A percentile compares a stretch with the other conserved stretches of the same genome.
Conservation (phyloP, 768 basidiomycete species). For the Kwoniella sp. region DNA sequence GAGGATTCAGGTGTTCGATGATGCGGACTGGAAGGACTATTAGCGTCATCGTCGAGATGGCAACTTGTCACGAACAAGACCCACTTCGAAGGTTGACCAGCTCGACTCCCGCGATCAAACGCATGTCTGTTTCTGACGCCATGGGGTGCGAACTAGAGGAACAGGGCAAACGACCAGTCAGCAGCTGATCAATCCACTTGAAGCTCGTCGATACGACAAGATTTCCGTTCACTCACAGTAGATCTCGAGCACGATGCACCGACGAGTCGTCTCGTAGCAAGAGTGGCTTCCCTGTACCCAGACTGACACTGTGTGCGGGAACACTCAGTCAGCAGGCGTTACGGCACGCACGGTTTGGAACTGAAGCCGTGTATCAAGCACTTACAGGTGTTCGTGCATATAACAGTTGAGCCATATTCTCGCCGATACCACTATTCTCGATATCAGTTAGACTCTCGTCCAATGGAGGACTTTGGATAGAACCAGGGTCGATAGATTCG, state of each 20-base stretch:
- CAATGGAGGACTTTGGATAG: not conserved
- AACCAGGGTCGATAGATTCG: no score
- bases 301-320: slow-evolving; percentile 68
- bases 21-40: slow-evolving; percentile 70
- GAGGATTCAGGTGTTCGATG: slow-evolving; percentile 80
- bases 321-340: slow-evolving; percentile 10
- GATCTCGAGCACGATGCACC: slow-evolving; percentile 76
- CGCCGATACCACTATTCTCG: slow-evolving; percentile 73
- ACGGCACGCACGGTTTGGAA: not conserved
- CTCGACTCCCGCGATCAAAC: slow-evolving; percentile 83
- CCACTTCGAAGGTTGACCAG: slow-evolving; percentile 86
- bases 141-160: slow-evolving; percentile 66
- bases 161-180: no score
- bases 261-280: slow-evolving; percentile 86
- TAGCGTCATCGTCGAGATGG: not conserved
- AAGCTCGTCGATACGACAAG: no score
- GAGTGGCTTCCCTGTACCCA: slow-evolving; percentile 87
- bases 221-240: slow-evolving; percentile 60
- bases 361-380: no score
- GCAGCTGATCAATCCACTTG: not conserved
- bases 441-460: not conserved
- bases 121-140: slow-evolving; percentile 85
- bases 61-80: slow-evolving; percentile 34
- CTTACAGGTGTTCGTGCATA: slow-evolving; percentile 94
- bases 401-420: slow-evolving; percentile 93